Evolutionary conservation across 495 filamentous ascomycete genomes (phyloP), one percentile per base, ranked within the genome.

Genomic region (Daldinia bambusicola): DNA sequence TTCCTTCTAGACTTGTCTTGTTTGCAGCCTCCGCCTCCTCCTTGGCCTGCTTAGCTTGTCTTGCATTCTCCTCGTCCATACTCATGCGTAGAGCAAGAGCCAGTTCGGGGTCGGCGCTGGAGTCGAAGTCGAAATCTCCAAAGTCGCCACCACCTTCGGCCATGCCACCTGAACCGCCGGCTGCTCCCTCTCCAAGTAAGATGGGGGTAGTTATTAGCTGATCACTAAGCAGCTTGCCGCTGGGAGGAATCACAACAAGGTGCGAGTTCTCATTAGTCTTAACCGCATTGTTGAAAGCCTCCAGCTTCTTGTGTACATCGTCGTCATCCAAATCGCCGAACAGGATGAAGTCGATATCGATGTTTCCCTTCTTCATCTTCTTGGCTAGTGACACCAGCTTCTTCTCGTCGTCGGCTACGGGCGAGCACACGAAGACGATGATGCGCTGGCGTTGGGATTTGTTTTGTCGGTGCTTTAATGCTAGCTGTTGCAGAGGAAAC

Each of bases 391-490:
- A 94, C 67, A 97, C 87, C 0, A 99, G 87, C 13, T 88, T 86
- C 81, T 94, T 94, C 80, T 98, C 91, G 70, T 91, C 89, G 78
- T 99, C 95, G 43, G 86, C 88, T 74, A 99, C 91, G 41, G 93
- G 92, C 3, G 92, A 95, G 85, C 95, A 98, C 55, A 92, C 93
- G 81, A 99, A 98, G 18, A 93, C 93, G 77, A 99, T 90, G 79
- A 98, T 97, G 67, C 95, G 92, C 85, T 97, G 93, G 55, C 91
- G 88, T 80, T 98, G 94, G 38, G 91, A 92, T 76, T 97, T 98
- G 81, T 99, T 97, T 81, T 97, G 93, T 38, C 95, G 91, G 80
- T 99, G 95, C 83, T 98, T 99, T 70, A 99, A 86, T n/a, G 95
- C 95, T 62, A 99, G 87, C 93, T 97, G 67, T 74, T 32, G 51